Conservation (phyloP, 306 rosid genomes). For the Begonia fuchsioides region DNA sequence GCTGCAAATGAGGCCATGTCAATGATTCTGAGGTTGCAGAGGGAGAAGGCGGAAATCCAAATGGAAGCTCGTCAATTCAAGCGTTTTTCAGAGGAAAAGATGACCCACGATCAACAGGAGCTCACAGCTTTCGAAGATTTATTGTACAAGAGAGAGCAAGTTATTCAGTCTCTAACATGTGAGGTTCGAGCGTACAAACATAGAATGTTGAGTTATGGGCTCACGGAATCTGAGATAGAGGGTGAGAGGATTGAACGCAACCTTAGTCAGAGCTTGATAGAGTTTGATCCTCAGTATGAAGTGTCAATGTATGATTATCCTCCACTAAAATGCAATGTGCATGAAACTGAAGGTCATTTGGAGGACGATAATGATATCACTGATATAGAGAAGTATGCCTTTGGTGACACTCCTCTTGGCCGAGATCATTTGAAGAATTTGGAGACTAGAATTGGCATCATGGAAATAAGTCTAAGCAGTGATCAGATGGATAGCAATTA, state of each 20-base stretch:
- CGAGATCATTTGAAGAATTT: slow-evolving; percentile 49
- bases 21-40: slow-evolving; percentile 90
- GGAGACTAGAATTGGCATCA: slow-evolving; percentile 63
- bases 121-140: slow-evolving; percentile 61
- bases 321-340: slow-evolving; percentile 59
- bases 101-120: slow-evolving; percentile 81
- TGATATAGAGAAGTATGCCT: slow-evolving; percentile 53
- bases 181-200: slow-evolving; percentile 88
- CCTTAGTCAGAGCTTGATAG: slow-evolving; percentile 15
- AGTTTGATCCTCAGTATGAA: slow-evolving; percentile 38
- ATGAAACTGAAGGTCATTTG: slow-evolving; percentile 26
- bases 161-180: slow-evolving; percentile 71
- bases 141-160: slow-evolving; percentile 82
- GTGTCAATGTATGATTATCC: slow-evolving; percentile 62
- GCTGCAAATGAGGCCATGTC: slow-evolving; percentile 99
- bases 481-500: slow-evolving; percentile 49
- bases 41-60: slow-evolving; percentile 97
- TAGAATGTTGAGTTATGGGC: slow-evolving; percentile 88
- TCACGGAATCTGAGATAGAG: slow-evolving; percentile 57
- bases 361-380: slow-evolving; percentile 41
- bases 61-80: slow-evolving; percentile 97
- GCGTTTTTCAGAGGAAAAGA: slow-evolving; percentile 80
- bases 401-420: slow-evolving; percentile 66
- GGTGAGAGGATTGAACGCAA: slow-evolving; percentile 18
- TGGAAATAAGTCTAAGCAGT: slow-evolving; percentile 62